Conservation (phyloP, 2,329 filamentous ascomycete genomes). For the Diaporthe sp. region DNA sequence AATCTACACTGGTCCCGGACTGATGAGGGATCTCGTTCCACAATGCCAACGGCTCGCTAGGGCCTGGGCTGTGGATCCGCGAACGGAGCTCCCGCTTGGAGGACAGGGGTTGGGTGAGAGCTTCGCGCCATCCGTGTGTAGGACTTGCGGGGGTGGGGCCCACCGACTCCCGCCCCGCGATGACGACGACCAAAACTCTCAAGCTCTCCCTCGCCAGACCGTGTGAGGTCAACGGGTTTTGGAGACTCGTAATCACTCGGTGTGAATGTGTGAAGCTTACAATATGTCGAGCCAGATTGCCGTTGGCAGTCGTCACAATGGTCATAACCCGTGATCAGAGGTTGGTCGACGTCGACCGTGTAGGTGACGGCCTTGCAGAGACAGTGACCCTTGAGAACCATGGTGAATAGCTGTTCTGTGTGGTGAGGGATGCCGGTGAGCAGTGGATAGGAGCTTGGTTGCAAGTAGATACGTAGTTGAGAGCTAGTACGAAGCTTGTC, state of each 20-base stretch:
- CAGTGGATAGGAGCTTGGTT: constrained; percentile 40
- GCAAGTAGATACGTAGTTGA: not conserved
- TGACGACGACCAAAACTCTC: constrained; percentile 31
- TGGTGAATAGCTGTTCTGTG: constrained; percentile 54
- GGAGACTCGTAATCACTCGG: not conserved
- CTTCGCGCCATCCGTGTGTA: constrained; percentile 14
- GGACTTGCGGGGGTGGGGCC: constrained; percentile 38
- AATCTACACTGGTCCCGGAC: not conserved
- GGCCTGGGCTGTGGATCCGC: not conserved
- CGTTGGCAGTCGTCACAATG: constrained; percentile 82
- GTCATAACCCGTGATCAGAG: constrained; percentile 73
- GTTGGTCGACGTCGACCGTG: constrained; percentile 66
- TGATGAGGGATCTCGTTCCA: not conserved
- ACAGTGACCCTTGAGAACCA: constrained; percentile 78
- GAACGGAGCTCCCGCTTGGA: not conserved
- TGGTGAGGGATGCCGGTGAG: constrained; percentile 33
- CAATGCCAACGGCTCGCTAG: constrained; percentile 1
- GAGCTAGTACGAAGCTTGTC: not conserved
- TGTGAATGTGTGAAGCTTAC: constrained; percentile 54
- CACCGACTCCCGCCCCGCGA: constrained; percentile 19
- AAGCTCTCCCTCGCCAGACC: not conserved
- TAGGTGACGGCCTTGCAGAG: constrained; percentile 81
- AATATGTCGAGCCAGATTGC: constrained; percentile 78
- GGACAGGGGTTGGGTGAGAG: constrained; percentile 22
- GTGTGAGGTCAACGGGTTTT: not conserved